Evolutionary conservation across 2,329 filamentous ascomycete species (phyloP), one percentile per base, ranked within the genome.

Genomic region (Bipolaris gigantea): DNA sequence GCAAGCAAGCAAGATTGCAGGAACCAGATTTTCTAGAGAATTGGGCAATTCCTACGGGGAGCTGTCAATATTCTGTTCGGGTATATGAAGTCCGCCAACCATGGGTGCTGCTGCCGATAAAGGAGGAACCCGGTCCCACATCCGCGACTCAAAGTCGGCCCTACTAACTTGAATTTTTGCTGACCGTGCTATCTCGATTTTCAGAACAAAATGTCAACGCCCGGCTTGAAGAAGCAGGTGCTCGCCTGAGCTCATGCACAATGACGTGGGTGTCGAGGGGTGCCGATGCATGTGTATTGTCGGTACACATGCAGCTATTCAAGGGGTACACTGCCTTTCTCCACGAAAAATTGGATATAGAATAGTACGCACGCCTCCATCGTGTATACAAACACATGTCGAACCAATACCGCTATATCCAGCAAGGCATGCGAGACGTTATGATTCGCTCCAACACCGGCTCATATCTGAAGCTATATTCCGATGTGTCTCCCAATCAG

Each of bases 171-270:
- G 40, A 51, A 43, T 15, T 30, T 30, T 27, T 40, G n/a, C 16
- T 42, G 27, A 30, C 19, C 30, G 45, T 32, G 50, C 50, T 43
- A 43, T 41, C 44, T 25, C 46, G 16, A 40, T 23, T 35, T 27
- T 33, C 9, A 43, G 9, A 16, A 18, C 16, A n/a, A 40, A 54
- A 32, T 49, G 18, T 27, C 30, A 21, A 27, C 38, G 16, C 48
- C 27, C 52, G 53, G 47, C 54, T 46, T 30, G 41, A 55, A 52
- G n/a, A 6, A 44, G 48, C 32, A 57, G 48, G 41, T 55, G 48
- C 38, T 57, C 45, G 48, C 21, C 36, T 48, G 51, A 40, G 35
- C 42, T 39, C 21, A 47, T 53, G 40, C n/a, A 32, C 23, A 19
- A 49, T 56, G 53, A 56, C 49, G 49, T 48, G 32, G 4, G 1